Percentiles rank a stretch among this genome's conserved stretches.
Conservation (phyloP, 805 yeast species). For the Pichia pseudocactophila region DNA sequence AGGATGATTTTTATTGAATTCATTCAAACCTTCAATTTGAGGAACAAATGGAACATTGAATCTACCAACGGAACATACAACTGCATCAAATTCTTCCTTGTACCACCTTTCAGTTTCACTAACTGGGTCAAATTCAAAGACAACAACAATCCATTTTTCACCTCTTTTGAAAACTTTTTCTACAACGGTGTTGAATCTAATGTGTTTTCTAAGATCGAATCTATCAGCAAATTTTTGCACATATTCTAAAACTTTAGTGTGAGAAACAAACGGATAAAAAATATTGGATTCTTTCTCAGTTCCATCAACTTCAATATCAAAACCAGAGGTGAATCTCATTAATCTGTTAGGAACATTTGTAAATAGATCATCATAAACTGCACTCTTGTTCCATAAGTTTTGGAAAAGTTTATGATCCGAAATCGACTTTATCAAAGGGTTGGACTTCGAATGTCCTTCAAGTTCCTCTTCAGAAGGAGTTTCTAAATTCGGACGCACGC, state of each 20-base stretch:
- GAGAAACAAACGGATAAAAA: slow-evolving; percentile 15
- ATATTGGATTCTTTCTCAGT: slow-evolving; percentile 9
- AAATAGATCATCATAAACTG: slow-evolving; percentile 16
- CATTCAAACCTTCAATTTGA: slow-evolving; percentile 26
- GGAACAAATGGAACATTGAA: slow-evolving; percentile 35
- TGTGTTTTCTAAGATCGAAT: slow-evolving; percentile 24
- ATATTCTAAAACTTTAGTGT: slow-evolving; percentile 15
- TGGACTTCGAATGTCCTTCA: neutral
- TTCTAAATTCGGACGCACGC: slow-evolving; percentile 9
- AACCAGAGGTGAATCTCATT: slow-evolving; percentile 31
- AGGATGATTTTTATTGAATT: slow-evolving; percentile 26
- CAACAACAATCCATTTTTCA: slow-evolving; percentile 29
- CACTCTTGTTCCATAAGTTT: slow-evolving; percentile 14
- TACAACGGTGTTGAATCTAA: slow-evolving; percentile 29
- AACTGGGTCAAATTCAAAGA: slow-evolving; percentile 9
- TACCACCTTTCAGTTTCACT: slow-evolving; percentile 30
- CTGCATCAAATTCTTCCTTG: slow-evolving; percentile 33
- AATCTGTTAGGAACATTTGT: slow-evolving; percentile 30
- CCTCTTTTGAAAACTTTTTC: slow-evolving; percentile 18
- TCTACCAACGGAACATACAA: slow-evolving; percentile 33
- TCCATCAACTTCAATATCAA: slow-evolving; percentile 13
- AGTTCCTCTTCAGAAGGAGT: slow-evolving; percentile 5
- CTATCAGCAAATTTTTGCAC: slow-evolving; percentile 18
- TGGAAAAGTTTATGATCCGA: neutral
- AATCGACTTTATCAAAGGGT: neutral